A percentile compares a stretch with the other conserved stretches of the same genome.
phyloP scores from a whole-genome alignment of 2,329 filamentous ascomycete genomes.

The Penicillium capsulatum region DNA sequence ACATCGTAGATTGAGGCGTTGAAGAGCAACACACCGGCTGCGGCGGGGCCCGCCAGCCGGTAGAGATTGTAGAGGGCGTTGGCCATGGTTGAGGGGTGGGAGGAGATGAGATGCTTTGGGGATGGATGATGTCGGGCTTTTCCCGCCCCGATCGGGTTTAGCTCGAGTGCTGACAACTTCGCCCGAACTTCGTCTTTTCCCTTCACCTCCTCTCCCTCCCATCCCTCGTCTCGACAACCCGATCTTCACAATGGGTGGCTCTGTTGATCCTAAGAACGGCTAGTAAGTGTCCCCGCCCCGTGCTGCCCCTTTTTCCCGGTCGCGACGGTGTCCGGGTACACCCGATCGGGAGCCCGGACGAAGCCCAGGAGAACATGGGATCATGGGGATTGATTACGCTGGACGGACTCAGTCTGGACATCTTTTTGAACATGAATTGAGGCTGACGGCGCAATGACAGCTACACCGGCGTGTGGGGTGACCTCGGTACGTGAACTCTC shows the following conservation, averaged over 20 bases:
- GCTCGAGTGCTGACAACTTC: constrained; percentile 31
- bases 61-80: constrained; percentile 36
- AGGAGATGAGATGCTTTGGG: constrained; percentile 7
- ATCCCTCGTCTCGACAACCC: constrained; percentile 12
- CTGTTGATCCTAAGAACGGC: constrained; percentile 43
- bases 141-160: constrained; percentile 36
- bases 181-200: constrained; percentile 30
- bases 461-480: constrained; percentile 71
- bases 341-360: constrained; percentile 13
- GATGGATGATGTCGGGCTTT: constrained; percentile 33
- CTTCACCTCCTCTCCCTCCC: constrained; percentile 15
- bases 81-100: constrained; percentile 39
- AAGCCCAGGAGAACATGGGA: neutral
- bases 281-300: constrained; percentile 34
- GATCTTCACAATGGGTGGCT: constrained; percentile 36
- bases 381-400: too few relatives aligned
- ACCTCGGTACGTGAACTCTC: constrained; percentile 60
- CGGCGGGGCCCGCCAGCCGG: constrained; percentile 63
- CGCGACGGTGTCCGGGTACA: constrained; percentile 17
- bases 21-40: constrained; percentile 62
- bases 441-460: constrained; percentile 45
- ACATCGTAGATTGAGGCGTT: constrained; percentile 94
- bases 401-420: too few relatives aligned
- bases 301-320: constrained; percentile 1
- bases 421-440: too few relatives aligned